These are phyloP conservation scores for Parafenestella ontariensis DNA, from an alignment of 2,329 filamentous ascomycete species.

Conservation along the genomic window DNA sequence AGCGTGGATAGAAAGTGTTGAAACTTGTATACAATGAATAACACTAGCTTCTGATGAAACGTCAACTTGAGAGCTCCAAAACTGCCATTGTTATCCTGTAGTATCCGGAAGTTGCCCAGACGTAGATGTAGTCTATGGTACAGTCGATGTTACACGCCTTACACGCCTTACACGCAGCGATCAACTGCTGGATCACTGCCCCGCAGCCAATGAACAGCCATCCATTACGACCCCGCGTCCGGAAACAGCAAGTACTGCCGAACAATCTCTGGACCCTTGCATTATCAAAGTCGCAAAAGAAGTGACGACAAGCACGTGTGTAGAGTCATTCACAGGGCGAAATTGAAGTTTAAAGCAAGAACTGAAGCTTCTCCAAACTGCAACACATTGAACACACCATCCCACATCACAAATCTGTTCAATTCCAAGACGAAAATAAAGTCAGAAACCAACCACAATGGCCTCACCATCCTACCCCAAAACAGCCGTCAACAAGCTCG, in stretches of 20 bases:
- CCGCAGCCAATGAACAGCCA: constrained; percentile 5
- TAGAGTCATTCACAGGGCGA: not conserved
- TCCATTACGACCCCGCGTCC: constrained; percentile 12
- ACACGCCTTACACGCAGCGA: not conserved
- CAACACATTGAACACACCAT: no score
- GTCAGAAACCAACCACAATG: constrained; percentile 7
- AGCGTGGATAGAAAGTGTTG: not conserved
- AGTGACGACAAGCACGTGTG: not conserved
- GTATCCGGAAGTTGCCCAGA: not conserved
- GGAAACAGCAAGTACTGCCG: constrained; percentile 5
- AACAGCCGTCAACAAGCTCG: constrained; percentile 38
- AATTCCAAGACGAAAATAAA: not conserved
- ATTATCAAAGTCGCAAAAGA: not conserved
- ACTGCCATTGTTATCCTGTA: not conserved
- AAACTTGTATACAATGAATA: not conserved
- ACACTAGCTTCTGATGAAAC: no score
- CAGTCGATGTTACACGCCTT: constrained; percentile 4
- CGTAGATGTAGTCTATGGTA: not conserved
- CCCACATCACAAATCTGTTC: no score
- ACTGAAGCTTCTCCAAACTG: not conserved
- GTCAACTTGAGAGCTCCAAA: not conserved
- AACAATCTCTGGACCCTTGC: not conserved
- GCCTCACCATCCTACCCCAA: constrained; percentile 30
- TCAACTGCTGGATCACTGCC: not conserved
- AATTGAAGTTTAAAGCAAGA: not conserved